Conservation (phyloP, 164 flowering plant species). For the Cinnamomum chago region DNA sequence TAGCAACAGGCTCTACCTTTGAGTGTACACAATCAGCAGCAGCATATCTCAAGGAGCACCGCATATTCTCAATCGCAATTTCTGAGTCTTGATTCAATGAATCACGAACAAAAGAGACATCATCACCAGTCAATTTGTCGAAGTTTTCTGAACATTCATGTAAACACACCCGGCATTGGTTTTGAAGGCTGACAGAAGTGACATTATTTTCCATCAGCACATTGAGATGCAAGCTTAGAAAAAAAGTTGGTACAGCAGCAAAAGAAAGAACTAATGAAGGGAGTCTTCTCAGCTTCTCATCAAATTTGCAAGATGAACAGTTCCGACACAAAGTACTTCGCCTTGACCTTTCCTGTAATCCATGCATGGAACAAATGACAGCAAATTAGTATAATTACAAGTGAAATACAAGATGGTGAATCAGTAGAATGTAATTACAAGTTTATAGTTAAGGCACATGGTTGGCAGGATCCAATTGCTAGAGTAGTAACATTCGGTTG, state of each 20-base stretch:
- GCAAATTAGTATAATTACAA: background rate
- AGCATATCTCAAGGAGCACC: conserved; percentile 9
- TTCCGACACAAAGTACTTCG: conserved; percentile 21
- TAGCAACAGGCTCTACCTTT: conserved; percentile 19
- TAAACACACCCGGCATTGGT: conserved; percentile 21
- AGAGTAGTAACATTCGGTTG: no score
- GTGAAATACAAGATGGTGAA: conserved; percentile 3
- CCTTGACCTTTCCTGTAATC: conserved; percentile 26
- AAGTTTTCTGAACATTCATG: conserved; percentile 21
- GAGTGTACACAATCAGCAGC: conserved; percentile 21
- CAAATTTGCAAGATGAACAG: conserved; percentile 16
- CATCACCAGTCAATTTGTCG: conserved; percentile 18
- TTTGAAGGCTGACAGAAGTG: conserved; percentile 31
- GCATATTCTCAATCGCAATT: conserved; percentile 13
- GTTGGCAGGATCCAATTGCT: background rate
- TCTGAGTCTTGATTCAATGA: conserved; percentile 18
- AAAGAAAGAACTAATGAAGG: conserved; percentile 60
- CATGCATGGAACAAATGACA: conserved; percentile 28
- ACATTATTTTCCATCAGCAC: conserved; percentile 54
- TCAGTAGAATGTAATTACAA: background rate
- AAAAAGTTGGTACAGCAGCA: conserved; percentile 62
- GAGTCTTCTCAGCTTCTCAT: conserved; percentile 33
- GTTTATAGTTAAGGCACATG: background rate
- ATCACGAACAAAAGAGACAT: conserved; percentile 15
- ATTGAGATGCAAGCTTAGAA: conserved; percentile 69